These are phyloP conservation scores for Bipolaris gigantea DNA, from an alignment of 2,329 filamentous ascomycete species.

Conservation along the genomic window DNA sequence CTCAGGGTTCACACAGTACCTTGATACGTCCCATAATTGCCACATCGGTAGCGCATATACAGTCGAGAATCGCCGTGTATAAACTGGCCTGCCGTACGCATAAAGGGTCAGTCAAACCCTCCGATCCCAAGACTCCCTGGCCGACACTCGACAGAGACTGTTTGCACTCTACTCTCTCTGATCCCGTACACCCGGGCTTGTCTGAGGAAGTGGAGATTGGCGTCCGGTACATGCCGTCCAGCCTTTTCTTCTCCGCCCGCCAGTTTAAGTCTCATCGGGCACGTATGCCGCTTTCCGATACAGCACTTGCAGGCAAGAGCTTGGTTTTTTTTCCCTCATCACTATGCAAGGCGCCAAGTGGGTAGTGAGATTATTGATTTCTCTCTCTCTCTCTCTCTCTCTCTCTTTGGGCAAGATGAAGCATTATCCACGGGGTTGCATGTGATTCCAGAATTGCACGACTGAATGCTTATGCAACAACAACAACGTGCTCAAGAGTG, in stretches of 20 bases:
- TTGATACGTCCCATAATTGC: slow-evolving; percentile 1
- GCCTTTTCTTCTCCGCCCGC: neutral
- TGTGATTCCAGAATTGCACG: too few relatives aligned
- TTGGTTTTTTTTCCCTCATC: too few relatives aligned
- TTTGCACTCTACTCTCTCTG: neutral
- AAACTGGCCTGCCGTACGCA: neutral
- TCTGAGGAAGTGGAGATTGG: neutral
- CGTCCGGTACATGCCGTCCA: neutral
- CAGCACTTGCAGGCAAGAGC: too few relatives aligned
- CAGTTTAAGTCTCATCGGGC: too few relatives aligned
- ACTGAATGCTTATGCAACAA: too few relatives aligned
- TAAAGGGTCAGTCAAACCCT: neutral
- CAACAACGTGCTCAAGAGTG: too few relatives aligned
- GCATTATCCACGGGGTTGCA: too few relatives aligned
- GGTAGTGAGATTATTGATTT: too few relatives aligned
- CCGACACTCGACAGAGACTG: neutral
- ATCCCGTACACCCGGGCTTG: neutral
- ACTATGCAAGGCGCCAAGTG: too few relatives aligned
- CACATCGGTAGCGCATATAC: slow-evolving; percentile 3
- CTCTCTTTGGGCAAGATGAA: too few relatives aligned
- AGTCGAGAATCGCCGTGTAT: slow-evolving; percentile 1
- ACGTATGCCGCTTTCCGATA: too few relatives aligned
- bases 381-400: too few relatives aligned
- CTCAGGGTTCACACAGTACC: slow-evolving; percentile 10
- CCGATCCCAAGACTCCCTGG: neutral